Evolutionary conservation across 73 alveolate genomes (phyloP).

Genomic region (Paraurostyla sp.): DNA sequence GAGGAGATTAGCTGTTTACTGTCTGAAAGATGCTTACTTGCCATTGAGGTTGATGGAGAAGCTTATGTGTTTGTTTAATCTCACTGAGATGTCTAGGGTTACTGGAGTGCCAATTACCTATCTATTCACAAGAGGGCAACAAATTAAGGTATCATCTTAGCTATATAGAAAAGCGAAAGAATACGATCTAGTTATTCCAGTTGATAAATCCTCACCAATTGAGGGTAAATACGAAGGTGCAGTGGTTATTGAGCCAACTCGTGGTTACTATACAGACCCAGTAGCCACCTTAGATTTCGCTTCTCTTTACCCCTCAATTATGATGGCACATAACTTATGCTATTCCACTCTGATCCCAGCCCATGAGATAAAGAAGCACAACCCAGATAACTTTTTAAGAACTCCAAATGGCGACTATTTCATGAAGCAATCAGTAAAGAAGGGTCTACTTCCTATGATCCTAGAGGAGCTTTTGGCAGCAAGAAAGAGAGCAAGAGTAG

Average conservation of each 20-base stretch:
- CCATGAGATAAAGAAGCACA: slow-evolving; percentile 19
- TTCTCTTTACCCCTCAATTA: slow-evolving; percentile 99
- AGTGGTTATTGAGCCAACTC: slow-evolving; percentile 96
- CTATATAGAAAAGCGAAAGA: slow-evolving; percentile 94
- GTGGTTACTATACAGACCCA: slow-evolving; percentile 97
- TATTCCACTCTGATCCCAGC: slow-evolving; percentile 92
- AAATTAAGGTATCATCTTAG: slow-evolving; percentile 96
- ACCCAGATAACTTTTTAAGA: slow-evolving; percentile 78
- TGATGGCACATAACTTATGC: slow-evolving; percentile 99
- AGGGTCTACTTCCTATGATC: slow-evolving; percentile 98
- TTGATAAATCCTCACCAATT: slow-evolving; percentile 88
- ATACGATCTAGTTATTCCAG: slow-evolving; percentile 93
- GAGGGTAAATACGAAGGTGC: slow-evolving; percentile 99
- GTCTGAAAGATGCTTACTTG: slow-evolving; percentile 97
- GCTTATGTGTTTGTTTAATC: slow-evolving; percentile 91
- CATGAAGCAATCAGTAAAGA: slow-evolving; percentile 89
- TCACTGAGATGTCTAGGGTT: slow-evolving; percentile 93
- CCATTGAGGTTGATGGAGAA: slow-evolving; percentile 96
- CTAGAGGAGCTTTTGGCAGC: slow-evolving; percentile 99
- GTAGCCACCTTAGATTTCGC: slow-evolving; percentile 99
- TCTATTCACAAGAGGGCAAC: slow-evolving; percentile 98
- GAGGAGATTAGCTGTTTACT: slow-evolving; percentile 98
- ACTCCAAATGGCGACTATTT: slow-evolving; percentile 97
- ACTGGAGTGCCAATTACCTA: slow-evolving; percentile 96
- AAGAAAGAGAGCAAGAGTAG: slow-evolving; percentile 97